Evolutionary conservation across 352 stramenopile species (phyloP), one percentile per base, ranked within the genome.

Genomic region (Pythium vanterpoolii): DNA sequence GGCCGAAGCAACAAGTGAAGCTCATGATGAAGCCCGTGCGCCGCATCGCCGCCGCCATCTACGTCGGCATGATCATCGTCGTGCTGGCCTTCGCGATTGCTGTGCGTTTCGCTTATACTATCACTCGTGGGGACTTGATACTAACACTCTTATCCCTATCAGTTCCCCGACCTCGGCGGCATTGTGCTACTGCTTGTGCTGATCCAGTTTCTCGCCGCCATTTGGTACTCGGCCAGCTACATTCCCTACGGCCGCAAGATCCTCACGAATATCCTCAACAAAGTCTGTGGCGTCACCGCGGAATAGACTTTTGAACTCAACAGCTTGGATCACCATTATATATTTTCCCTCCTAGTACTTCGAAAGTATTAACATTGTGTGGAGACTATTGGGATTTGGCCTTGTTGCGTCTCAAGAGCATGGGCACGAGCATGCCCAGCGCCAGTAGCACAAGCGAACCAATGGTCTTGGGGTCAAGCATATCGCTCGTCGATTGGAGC

Each of bases 11-110:
- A 74, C 86, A 95, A 49, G 56, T 87, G 54, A 93, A 93, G 66
- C 80, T 91, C 57, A 95, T 95, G 86, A 87, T 92, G 64, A 92
- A 93, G 60, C 86, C 86, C 23, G 72, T 92, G 50, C 81, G 86
- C 0, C 76, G 86, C 23, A 66, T 92, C 42, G 86, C 83, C 0
- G 79, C 86, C 13, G 40, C 83, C 33, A 76, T 92, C 66, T 95
- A 93, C 67, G 50, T 95, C 13, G 33, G 60, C 19, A 91, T 93
- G 83, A 92, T 95, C 64, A 38, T 85, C 30, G 59, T 90, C 13
- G 83, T 93, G 24, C 65, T 95, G 1, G 76, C 59, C 1, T 77
- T 95, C 26, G 83, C 86, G 11, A 71, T 93, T n/a, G 74, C 69
- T 51, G 86, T 95, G 53, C 18, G 64, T 63, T 16, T 38, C 38